phyloP scores from a whole-genome alignment of 163 green algal genomes.

The Chlamydomonas reinhardtii region DNA sequence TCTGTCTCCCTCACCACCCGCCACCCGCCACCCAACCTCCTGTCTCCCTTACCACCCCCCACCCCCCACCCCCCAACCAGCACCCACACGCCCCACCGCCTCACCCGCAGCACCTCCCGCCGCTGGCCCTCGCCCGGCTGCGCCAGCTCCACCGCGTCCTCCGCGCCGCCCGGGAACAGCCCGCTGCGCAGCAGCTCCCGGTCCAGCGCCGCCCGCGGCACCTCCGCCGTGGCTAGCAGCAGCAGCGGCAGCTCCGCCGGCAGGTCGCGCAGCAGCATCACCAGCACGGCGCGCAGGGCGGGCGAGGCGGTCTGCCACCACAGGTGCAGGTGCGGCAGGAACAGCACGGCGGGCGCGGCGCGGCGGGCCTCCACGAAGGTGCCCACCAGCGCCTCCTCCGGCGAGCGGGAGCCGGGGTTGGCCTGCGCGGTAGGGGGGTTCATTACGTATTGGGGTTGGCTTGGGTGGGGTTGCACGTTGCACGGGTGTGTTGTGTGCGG shows the following conservation, averaged over 20 bases:
- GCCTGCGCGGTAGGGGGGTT: too few relatives aligned
- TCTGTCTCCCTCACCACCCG: too few relatives aligned
- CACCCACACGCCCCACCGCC: not conserved
- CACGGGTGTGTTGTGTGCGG: too few relatives aligned
- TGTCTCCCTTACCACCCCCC: too few relatives aligned
- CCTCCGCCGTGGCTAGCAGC: conserved; percentile 89
- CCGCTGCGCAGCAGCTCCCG: conserved; percentile 42
- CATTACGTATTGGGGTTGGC: too few relatives aligned
- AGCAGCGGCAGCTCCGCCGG: conserved; percentile 85
- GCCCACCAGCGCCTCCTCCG: conserved; percentile 93
- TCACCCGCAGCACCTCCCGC: conserved; percentile 42
- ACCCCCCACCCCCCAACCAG: not conserved
- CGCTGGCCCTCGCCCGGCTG: conserved; percentile 4
- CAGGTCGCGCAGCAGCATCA: conserved; percentile 87
- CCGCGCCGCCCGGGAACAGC: conserved; percentile 53
- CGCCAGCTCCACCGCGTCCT: conserved; percentile 44
- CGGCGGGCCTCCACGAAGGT: conserved; percentile 87
- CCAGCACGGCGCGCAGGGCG: conserved; percentile 81
- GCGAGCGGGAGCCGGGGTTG: conserved; percentile 72
- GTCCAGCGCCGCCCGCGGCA: conserved; percentile 61
- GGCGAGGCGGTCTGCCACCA: conserved; percentile 85
- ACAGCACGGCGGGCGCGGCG: conserved; percentile 89
- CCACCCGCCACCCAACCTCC: too few relatives aligned
- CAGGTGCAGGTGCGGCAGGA: conserved; percentile 87
- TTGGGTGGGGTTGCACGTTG: too few relatives aligned